Evolutionary conservation across 305 asterid genomes (phyloP).

Genomic region (Fraxinus sp.): DNA sequence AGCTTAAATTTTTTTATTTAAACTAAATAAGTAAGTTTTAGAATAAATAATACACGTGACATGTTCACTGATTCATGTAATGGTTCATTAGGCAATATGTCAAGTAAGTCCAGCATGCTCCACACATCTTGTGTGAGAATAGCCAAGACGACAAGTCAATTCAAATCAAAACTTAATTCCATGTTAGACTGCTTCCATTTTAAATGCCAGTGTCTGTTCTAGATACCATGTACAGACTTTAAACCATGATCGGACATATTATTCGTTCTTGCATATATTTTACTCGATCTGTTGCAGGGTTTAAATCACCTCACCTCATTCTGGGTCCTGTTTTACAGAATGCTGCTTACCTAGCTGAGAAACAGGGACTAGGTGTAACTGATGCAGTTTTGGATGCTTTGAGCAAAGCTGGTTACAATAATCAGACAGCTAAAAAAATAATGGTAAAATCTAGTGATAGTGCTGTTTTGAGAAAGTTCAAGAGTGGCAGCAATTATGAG

Average conservation of each 20-base stretch:
- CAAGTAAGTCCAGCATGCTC: not conserved
- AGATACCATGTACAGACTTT: not conserved
- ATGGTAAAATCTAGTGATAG: slow-evolving; percentile 69
- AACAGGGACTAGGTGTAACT: slow-evolving; percentile 61
- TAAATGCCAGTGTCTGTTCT: not conserved
- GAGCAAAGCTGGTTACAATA: slow-evolving; percentile 47
- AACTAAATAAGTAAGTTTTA: not conserved
- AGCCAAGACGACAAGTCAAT: not conserved
- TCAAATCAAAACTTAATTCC: not conserved
- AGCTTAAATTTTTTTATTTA: not conserved
- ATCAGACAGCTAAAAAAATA: slow-evolving; percentile 47
- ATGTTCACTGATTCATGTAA: not conserved
- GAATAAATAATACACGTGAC: not conserved
- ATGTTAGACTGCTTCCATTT: not conserved
- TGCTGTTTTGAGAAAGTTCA: slow-evolving; percentile 51
- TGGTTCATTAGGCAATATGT: not conserved
- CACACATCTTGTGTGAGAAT: slow-evolving; percentile 1
- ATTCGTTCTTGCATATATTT: not conserved
- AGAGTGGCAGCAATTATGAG: slow-evolving; percentile 46
- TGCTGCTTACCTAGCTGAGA: slow-evolving; percentile 68
- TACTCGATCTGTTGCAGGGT: not conserved
- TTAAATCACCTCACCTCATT: slow-evolving; percentile 17
- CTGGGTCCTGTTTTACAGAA: slow-evolving; percentile 39
- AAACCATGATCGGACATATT: not conserved
- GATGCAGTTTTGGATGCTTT: slow-evolving; percentile 62